These are phyloP conservation scores for Dalbergia cochinchinensis DNA, from an alignment of 306 rosid species.

Conservation along the genomic window DNA sequence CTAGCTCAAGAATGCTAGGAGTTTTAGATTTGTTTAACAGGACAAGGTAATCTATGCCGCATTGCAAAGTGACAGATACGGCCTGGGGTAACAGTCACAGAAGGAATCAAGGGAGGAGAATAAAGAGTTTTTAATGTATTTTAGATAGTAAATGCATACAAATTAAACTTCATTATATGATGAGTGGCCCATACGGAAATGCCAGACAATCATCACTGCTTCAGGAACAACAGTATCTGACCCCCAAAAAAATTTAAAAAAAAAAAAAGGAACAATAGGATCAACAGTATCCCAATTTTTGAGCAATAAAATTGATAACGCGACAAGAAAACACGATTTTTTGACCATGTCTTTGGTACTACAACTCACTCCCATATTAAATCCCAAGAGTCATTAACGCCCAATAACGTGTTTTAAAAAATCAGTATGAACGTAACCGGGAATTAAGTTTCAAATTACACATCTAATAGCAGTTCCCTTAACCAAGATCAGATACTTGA, in stretches of 20 bases:
- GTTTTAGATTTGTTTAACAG: not conserved
- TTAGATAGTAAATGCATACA: too few relatives aligned
- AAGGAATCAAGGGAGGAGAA: not conserved
- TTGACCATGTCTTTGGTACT: slow-evolving; percentile 37
- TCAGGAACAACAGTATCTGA: too few relatives aligned
- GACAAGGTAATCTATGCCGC: not conserved
- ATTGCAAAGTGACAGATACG: not conserved
- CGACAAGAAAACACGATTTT: slow-evolving; percentile 44
- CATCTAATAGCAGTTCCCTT: slow-evolving; percentile 49
- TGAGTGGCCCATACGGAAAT: not conserved
- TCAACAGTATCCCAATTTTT: not conserved
- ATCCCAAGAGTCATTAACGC: slow-evolving; percentile 39
- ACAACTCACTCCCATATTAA: slow-evolving; percentile 49
- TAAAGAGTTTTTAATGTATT: too few relatives aligned
- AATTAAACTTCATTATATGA: not conserved
- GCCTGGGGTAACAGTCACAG: not conserved
- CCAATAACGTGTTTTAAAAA: slow-evolving; percentile 42
- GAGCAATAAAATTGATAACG: slow-evolving; percentile 36
- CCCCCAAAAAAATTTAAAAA: too few relatives aligned
- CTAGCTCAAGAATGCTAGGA: too few relatives aligned
- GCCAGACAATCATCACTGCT: not conserved
- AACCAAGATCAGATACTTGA: slow-evolving; percentile 67
- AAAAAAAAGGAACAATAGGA: not conserved
- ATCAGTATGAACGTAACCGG: slow-evolving; percentile 45
- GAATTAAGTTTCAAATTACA: slow-evolving; percentile 48